Percentiles rank a stretch among this genome's conserved stretches.
Conservation (phyloP, 2,329 filamentous ascomycete genomes). For the Diaporthe capsici region DNA sequence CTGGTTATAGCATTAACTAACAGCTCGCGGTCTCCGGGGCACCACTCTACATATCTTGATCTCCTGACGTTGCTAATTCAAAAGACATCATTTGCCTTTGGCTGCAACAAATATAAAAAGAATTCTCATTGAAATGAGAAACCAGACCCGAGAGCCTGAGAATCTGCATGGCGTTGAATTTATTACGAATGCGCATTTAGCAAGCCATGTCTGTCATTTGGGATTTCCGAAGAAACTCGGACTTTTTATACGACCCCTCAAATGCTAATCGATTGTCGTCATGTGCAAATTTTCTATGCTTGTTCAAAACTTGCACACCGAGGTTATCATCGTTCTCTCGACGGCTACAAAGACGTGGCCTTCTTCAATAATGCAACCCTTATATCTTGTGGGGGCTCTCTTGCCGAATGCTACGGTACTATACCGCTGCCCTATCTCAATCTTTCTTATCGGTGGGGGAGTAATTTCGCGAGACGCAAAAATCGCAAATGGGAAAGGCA, state of each 20-base stretch:
- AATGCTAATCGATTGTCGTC: not conserved
- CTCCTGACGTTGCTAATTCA: not conserved
- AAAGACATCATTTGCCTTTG: not conserved
- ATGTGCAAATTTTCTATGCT: not conserved
- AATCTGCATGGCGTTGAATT: not conserved
- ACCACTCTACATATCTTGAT: too few species aligned
- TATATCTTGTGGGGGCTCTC: not conserved
- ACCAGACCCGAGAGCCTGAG: not conserved
- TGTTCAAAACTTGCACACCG: not conserved
- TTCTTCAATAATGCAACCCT: not conserved
- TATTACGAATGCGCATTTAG: not conserved
- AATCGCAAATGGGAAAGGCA: not conserved
- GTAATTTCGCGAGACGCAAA: slow-evolving; percentile 15
- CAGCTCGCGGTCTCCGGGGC: too few species aligned
- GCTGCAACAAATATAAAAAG: not conserved
- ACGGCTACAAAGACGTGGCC: not conserved
- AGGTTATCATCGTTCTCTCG: not conserved
- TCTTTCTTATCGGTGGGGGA: slow-evolving; percentile 9
- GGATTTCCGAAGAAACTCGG: not conserved
- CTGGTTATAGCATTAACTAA: too few species aligned
- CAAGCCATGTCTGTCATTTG: not conserved
- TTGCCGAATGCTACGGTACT: slow-evolving; percentile 8
- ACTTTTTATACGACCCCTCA: not conserved
- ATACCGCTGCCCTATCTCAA: not conserved
- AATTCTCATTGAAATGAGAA: not conserved